Percentiles rank a stretch among this genome's conserved stretches.
Evolutionary conservation across 805 yeast species (phyloP).

Genomic region (Starmerella floricola): DNA sequence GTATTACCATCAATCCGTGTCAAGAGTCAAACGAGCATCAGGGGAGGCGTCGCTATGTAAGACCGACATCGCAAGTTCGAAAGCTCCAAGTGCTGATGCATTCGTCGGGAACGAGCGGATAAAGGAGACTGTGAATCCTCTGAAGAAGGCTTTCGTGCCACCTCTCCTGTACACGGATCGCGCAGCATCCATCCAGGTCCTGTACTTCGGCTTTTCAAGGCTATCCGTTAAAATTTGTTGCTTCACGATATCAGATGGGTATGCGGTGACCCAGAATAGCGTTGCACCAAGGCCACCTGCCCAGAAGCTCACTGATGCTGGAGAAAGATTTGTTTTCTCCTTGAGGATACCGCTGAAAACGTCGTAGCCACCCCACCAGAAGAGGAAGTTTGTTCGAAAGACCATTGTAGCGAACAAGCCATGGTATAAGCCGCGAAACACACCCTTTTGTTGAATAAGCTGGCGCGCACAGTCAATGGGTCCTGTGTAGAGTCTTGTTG

Average conservation of each 20-base stretch:
- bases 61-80: constrained; percentile 59
- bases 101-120: constrained; percentile 81
- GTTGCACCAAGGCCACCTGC: constrained; percentile 77
- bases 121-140: constrained; percentile 71
- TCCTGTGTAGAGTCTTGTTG: constrained; percentile 53
- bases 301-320: constrained; percentile 74
- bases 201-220: constrained; percentile 58
- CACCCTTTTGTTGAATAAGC: constrained; percentile 41
- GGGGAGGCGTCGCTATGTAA: constrained; percentile 5
- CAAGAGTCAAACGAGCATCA: constrained; percentile 5
- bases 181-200: constrained; percentile 61
- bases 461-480: constrained; percentile 56
- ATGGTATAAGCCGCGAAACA: constrained; percentile 55
- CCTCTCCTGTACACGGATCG: constrained; percentile 45
- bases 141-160: constrained; percentile 61
- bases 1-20: constrained; percentile 1
- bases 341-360: constrained; percentile 58
- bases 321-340: constrained; percentile 50
- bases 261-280: constrained; percentile 77
- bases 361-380: constrained; percentile 94
- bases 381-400: constrained; percentile 73
- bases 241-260: constrained; percentile 80
- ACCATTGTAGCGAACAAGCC: constrained; percentile 80
- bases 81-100: constrained; percentile 84
- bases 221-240: constrained; percentile 74